A percentile compares a stretch with the other conserved stretches of the same genome.
phyloP scores from a whole-genome alignment of 768 basidiomycete species.

The Amanita thiersii region DNA sequence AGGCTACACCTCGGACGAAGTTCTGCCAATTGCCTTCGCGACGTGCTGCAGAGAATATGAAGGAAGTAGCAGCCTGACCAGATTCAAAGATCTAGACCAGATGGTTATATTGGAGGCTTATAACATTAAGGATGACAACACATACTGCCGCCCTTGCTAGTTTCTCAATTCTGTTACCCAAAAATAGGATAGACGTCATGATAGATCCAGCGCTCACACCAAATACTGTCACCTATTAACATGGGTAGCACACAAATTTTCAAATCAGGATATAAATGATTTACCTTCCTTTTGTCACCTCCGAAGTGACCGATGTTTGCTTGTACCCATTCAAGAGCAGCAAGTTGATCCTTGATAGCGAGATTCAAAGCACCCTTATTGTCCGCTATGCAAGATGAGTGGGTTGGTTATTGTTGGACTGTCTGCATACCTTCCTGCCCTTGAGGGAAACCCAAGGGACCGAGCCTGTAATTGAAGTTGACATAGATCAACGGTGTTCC shows the following conservation, averaged over 20 bases:
- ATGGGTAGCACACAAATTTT: background rate
- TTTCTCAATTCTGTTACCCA: conserved; percentile 21
- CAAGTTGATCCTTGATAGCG: conserved; percentile 30
- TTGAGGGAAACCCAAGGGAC: no score
- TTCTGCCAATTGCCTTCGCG: conserved; percentile 20
- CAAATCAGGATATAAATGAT: background rate
- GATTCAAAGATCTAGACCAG: conserved; percentile 33
- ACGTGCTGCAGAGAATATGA: conserved; percentile 20
- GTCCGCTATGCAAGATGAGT: no score
- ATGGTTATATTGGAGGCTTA: background rate
- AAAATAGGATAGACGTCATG: conserved; percentile 26
- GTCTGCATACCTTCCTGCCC: no score
- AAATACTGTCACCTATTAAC: conserved; percentile 32
- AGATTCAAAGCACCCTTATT: no score
- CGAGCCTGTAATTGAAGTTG: no score
- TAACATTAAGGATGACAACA: background rate
- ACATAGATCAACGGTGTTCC: no score
- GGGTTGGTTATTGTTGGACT: conserved; percentile 41
- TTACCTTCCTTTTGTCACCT: conserved; percentile 40
- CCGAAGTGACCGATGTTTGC: conserved; percentile 47
- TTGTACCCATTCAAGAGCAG: conserved; percentile 42
- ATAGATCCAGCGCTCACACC: conserved; percentile 45
- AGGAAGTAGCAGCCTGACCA: conserved; percentile 24
- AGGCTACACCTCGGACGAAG: conserved; percentile 21
- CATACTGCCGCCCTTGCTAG: conserved; percentile 25